phyloP scores from a whole-genome alignment of 345 rosid species.

The Linum lewisii region DNA sequence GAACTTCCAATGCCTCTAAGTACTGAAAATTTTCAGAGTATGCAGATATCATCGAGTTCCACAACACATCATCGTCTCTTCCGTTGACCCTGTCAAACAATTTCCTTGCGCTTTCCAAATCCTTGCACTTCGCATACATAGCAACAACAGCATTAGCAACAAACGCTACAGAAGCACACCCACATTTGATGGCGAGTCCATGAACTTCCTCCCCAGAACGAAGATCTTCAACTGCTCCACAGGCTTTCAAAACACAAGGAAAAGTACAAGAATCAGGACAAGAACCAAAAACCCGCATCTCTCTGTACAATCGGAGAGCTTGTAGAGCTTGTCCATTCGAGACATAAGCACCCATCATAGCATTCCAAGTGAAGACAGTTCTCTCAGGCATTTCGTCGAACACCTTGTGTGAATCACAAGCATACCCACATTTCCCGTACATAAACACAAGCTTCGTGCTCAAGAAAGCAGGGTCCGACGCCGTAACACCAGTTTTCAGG shows the following conservation, averaged over 20 bases:
- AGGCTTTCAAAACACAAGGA: conserved; percentile 54
- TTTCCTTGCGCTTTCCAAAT: conserved; percentile 45
- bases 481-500: conserved; percentile 24
- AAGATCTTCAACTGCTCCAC: conserved; percentile 32
- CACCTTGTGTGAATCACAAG: conserved; percentile 42
- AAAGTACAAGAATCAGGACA: conserved; percentile 50
- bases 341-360: conserved; percentile 56
- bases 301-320: conserved; percentile 39
- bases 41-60: conserved; percentile 74
- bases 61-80: conserved; percentile 49
- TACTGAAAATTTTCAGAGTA: conserved; percentile 38
- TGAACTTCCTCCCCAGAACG: conserved; percentile 50
- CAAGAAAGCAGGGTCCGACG: conserved; percentile 27
- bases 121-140: conserved; percentile 72
- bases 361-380: conserved; percentile 66
- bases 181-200: conserved; percentile 42
- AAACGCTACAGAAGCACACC: conserved; percentile 30
- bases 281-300: conserved; percentile 42
- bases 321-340: conserved; percentile 38
- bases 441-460: conserved; percentile 57
- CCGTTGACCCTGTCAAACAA: conserved; percentile 39
- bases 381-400: conserved; percentile 58
- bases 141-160: conserved; percentile 61
- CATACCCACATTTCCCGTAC: conserved; percentile 57
- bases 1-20: conserved; percentile 44